Conservation (phyloP, 768 basidiomycete genomes). For the Tylopilus felleus region DNA sequence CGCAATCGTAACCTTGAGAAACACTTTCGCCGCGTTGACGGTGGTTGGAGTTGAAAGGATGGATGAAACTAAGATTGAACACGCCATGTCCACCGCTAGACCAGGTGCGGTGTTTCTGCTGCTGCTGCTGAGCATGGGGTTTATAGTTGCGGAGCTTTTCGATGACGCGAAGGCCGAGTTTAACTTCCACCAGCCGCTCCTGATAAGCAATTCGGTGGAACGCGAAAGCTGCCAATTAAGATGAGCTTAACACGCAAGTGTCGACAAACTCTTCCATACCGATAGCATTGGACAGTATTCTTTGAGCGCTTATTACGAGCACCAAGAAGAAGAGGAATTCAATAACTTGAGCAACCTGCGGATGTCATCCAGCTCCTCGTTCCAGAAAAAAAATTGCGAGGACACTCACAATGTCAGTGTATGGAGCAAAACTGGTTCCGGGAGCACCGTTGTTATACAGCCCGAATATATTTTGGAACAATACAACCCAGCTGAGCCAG, state of each 20-base stretch:
- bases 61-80: conserved; percentile 31
- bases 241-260: background rate
- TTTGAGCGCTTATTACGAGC: conserved; percentile 58
- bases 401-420: conserved; percentile 53
- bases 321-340: conserved; percentile 76
- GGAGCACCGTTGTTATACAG: conserved; percentile 45
- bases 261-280: conserved; percentile 25
- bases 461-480: conserved; percentile 63
- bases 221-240: conserved; percentile 47
- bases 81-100: conserved; percentile 42
- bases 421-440: conserved; percentile 49
- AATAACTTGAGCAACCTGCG: conserved; percentile 57
- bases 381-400: background rate
- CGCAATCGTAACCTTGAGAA: conserved; percentile 25
- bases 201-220: conserved; percentile 78
- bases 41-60: conserved; percentile 34
- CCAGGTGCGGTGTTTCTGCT: conserved; percentile 26
- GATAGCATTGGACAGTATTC: conserved; percentile 68
- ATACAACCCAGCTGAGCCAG: conserved; percentile 74
- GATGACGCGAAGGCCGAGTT: conserved; percentile 51
- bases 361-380: background rate
- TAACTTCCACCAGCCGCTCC: conserved; percentile 63
- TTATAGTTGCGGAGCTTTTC: conserved; percentile 66
- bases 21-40: conserved; percentile 28
- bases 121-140: conserved; percentile 34